Conservation (phyloP, 306 rosid genomes). For the Prunus davidiana region DNA sequence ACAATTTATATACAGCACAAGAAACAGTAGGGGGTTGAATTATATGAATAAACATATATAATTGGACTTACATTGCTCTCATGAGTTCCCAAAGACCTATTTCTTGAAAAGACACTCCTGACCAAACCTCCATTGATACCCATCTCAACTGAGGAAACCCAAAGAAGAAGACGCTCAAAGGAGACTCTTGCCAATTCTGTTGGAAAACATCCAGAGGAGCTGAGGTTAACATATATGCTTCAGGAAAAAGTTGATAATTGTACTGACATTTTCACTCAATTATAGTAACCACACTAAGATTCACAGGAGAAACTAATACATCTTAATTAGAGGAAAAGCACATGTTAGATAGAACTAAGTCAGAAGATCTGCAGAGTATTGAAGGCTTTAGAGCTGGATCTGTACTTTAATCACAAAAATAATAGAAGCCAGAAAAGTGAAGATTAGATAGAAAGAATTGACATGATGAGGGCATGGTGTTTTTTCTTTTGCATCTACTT, state of each 20-base stretch:
- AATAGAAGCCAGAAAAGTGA: constrained; percentile 50
- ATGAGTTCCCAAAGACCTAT: constrained; percentile 38
- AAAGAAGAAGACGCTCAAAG: constrained; percentile 23
- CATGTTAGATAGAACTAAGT: constrained; percentile 37
- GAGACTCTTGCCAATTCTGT: constrained; percentile 20
- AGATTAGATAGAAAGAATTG: constrained; percentile 43
- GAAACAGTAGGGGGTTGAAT: neutral
- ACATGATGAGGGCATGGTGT: constrained; percentile 35
- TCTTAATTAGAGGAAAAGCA: constrained; percentile 26
- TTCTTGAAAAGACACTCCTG: constrained; percentile 72
- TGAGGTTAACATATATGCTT: constrained; percentile 30
- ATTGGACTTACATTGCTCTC: constrained; percentile 60
- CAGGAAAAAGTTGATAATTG: constrained; percentile 28
- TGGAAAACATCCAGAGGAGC: constrained; percentile 36
- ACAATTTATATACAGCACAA: neutral
- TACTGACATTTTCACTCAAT: constrained; percentile 32
- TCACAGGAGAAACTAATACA: constrained; percentile 12
- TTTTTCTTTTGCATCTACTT: constrained; percentile 49
- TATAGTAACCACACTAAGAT: constrained; percentile 19
- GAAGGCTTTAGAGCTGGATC: constrained; percentile 65
- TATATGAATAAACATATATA: neutral
- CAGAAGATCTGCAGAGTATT: constrained; percentile 26
- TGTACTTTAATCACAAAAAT: constrained; percentile 37
- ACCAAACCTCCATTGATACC: constrained; percentile 82
- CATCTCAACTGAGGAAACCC: constrained; percentile 40